Evolutionary conservation across 2,329 filamentous ascomycete species (phyloP).

Genomic region (Ophiostoma montium): DNA sequence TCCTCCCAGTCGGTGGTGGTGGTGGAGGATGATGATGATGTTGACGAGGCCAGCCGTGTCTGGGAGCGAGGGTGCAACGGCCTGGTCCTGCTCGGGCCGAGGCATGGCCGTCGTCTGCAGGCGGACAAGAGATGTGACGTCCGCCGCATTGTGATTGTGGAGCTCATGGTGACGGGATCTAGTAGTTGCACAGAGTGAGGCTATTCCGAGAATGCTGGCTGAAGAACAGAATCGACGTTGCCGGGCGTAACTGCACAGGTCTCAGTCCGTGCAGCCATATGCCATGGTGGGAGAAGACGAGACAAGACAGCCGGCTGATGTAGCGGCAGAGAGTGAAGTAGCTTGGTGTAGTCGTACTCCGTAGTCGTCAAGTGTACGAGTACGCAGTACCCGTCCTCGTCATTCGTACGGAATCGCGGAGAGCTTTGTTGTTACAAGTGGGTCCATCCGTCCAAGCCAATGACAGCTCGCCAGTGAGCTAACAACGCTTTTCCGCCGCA

Average conservation of each 20-base stretch:
- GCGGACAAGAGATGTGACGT: neutral
- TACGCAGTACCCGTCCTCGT: too few relatives aligned
- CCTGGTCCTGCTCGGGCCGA: neutral
- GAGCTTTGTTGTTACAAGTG: too few relatives aligned
- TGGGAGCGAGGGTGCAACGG: neutral
- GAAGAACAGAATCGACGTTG: neutral
- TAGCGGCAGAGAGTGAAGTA: too few relatives aligned
- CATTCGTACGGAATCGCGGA: too few relatives aligned
- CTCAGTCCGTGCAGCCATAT: constrained; percentile 8
- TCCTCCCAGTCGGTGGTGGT: constrained; percentile 53
- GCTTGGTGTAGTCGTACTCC: too few relatives aligned
- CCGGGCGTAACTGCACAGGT: constrained; percentile 7
- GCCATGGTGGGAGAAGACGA: neutral
- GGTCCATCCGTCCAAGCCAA: too few relatives aligned
- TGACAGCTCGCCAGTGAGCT: too few relatives aligned
- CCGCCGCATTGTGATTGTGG: neutral
- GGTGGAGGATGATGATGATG: constrained; percentile 15
- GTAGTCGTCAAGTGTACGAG: too few relatives aligned
- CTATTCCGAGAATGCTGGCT: neutral
- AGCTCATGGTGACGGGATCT: constrained; percentile 5
- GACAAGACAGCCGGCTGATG: too few relatives aligned
- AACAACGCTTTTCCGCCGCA: too few relatives aligned
- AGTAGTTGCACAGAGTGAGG: neutral
- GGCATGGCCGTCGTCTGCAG: neutral
- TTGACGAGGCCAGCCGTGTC: neutral